A percentile compares a stretch with the other conserved stretches of the same genome.
Evolutionary conservation across 805 yeast species (phyloP).

Genomic region (Saturnispora ahearnii): DNA sequence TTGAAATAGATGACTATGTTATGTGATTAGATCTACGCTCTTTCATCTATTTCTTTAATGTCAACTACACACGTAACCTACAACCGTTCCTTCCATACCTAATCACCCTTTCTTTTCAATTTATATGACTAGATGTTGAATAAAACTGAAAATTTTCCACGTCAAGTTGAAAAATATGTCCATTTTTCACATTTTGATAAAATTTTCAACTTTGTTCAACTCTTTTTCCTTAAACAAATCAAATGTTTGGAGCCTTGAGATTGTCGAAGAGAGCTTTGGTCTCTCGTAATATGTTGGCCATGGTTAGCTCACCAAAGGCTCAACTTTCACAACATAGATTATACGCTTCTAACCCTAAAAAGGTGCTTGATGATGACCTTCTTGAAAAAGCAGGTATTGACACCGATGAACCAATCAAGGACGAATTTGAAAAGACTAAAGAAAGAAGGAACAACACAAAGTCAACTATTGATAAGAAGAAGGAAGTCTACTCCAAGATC

Average conservation of each 20-base stretch:
- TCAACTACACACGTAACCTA: too few species aligned
- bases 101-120: too few species aligned
- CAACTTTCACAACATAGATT: background rate
- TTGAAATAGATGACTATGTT: too few species aligned
- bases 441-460: slow-evolving; percentile 47
- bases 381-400: slow-evolving; percentile 81
- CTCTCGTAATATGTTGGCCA: background rate
- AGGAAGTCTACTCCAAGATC: slow-evolving; percentile 73
- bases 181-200: background rate
- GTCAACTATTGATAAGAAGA: slow-evolving; percentile 68
- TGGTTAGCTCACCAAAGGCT: background rate
- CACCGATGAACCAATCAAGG: slow-evolving; percentile 27
- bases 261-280: background rate
- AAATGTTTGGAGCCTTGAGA: slow-evolving; percentile 2
- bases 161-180: background rate
- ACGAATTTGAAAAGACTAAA: slow-evolving; percentile 27
- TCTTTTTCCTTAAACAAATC: background rate
- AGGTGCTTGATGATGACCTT: slow-evolving; percentile 68
- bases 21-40: too few species aligned
- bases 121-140: too few species aligned
- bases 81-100: too few species aligned
- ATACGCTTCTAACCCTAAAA: slow-evolving; percentile 12
- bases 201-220: background rate
- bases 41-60: too few species aligned
- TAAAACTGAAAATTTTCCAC: background rate